phyloP scores from a whole-genome alignment of 305 asterid genomes.

The Solanum chacoense region DNA sequence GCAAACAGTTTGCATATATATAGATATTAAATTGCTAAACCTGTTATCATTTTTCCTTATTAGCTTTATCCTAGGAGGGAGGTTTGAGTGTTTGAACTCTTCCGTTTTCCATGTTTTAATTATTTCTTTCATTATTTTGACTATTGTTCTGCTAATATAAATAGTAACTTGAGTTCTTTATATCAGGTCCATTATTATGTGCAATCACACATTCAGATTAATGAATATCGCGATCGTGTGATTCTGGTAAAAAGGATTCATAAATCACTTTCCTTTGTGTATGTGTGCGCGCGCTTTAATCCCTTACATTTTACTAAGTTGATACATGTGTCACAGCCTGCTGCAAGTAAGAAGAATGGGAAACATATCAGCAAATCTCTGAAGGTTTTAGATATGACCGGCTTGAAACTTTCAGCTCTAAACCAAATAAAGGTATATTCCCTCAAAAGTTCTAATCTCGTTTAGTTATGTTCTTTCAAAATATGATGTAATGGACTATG shows the following conservation, averaged over 20 bases:
- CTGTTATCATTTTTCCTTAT: not conserved
- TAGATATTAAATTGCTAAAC: not conserved
- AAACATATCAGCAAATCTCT: slow-evolving; percentile 55
- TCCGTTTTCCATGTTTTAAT: not conserved
- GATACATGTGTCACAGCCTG: slow-evolving; percentile 33
- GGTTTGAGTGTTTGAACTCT: not conserved
- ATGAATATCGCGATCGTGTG: slow-evolving; percentile 82
- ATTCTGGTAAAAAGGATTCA: slow-evolving; percentile 44
- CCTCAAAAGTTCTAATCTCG: slow-evolving; percentile 2
- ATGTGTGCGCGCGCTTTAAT: not conserved
- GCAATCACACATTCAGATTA: slow-evolving; percentile 86
- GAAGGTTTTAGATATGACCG: slow-evolving; percentile 81
- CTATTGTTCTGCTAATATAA: not conserved
- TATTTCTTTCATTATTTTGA: not conserved
- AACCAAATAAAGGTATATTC: slow-evolving; percentile 60
- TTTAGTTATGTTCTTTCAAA: not conserved
- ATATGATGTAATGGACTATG: not conserved
- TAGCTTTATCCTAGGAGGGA: not conserved
- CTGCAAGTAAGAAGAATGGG: slow-evolving; percentile 52
- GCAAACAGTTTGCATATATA: not conserved
- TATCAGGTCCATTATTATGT: slow-evolving; percentile 71
- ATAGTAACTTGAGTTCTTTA: not conserved
- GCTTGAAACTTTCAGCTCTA: slow-evolving; percentile 75
- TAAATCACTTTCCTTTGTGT: not conserved
- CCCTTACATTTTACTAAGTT: not conserved